phyloP scores from a whole-genome alignment of 352 stramenopile species.

The Globisporangium solare region DNA sequence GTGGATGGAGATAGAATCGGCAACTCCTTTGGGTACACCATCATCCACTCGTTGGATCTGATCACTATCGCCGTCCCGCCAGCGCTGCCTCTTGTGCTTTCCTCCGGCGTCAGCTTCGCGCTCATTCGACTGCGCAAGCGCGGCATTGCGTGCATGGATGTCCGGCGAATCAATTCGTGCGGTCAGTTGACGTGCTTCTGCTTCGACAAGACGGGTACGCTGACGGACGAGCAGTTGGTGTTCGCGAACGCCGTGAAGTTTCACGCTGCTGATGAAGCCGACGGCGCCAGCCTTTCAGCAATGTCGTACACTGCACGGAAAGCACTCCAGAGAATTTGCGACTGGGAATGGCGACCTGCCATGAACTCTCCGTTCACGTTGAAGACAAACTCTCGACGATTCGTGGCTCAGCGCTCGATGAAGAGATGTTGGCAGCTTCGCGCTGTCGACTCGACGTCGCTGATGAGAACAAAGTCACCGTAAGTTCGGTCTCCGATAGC shows the following conservation, averaged over 20 bases:
- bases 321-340: no score
- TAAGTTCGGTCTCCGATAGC: no score
- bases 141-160: constrained; percentile 67
- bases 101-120: constrained; percentile 52
- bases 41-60: constrained; percentile 40
- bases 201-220: constrained; percentile 82
- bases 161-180: constrained; percentile 61
- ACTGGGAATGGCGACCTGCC: no score
- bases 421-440: no score
- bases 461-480: no score
- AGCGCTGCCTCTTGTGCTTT: constrained; percentile 51
- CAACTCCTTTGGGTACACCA: constrained; percentile 11
- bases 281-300: constrained; percentile 34
- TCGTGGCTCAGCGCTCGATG: no score
- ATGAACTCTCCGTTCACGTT: no score
- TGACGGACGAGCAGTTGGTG: constrained; percentile 70
- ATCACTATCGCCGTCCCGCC: constrained; percentile 61
- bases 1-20: constrained; percentile 26
- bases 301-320: constrained; percentile 9
- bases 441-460: no score
- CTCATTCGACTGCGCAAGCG: constrained; percentile 38
- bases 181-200: constrained; percentile 74
- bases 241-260: constrained; percentile 5
- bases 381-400: no score
- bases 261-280: constrained; percentile 7